Percentiles rank a stretch among this genome's conserved stretches.
These are phyloP conservation scores for Euphorbia tirucalli DNA, from an alignment of 345 rosid genomes.

Conservation along the genomic window DNA sequence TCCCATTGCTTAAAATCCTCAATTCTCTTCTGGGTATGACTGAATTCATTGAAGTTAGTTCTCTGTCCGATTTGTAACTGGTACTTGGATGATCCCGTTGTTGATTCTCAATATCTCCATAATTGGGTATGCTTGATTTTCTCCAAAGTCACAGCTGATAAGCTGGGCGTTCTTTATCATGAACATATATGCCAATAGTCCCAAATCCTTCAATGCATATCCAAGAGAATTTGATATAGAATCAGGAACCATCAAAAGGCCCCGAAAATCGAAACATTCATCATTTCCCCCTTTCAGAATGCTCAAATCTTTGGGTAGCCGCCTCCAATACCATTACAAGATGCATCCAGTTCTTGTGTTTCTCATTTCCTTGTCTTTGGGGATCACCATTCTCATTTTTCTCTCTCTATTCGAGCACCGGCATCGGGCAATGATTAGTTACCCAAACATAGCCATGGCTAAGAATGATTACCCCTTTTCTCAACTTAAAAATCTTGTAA, in stretches of 20 bases:
- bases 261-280: conserved; percentile 52
- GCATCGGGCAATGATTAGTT: conserved; percentile 31
- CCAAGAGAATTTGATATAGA: conserved; percentile 80
- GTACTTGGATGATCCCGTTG: conserved; percentile 23
- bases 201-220: conserved; percentile 72
- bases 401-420: conserved; percentile 48
- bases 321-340: conserved; percentile 56
- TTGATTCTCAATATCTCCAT: conserved; percentile 1
- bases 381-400: conserved; percentile 53
- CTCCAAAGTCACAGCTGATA: conserved; percentile 14
- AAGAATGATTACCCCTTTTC: conserved; percentile 54
- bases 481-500: conserved; percentile 71
- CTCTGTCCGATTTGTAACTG: not conserved
- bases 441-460: conserved; percentile 34
- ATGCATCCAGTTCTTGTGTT: conserved; percentile 58
- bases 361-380: conserved; percentile 56
- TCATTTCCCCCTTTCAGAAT: conserved; percentile 42
- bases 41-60: not conserved
- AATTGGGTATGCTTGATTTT: conserved; percentile 47
- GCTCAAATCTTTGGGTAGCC: conserved; percentile 52
- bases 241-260: conserved; percentile 49
- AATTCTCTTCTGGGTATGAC: conserved; percentile 20
- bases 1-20: conserved; percentile 19
- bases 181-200: conserved; percentile 55
- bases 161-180: conserved; percentile 45